A percentile compares a stretch with the other conserved stretches of the same genome.
Conservation (phyloP, 345 rosid species). For the Lepidium aucheri region DNA sequence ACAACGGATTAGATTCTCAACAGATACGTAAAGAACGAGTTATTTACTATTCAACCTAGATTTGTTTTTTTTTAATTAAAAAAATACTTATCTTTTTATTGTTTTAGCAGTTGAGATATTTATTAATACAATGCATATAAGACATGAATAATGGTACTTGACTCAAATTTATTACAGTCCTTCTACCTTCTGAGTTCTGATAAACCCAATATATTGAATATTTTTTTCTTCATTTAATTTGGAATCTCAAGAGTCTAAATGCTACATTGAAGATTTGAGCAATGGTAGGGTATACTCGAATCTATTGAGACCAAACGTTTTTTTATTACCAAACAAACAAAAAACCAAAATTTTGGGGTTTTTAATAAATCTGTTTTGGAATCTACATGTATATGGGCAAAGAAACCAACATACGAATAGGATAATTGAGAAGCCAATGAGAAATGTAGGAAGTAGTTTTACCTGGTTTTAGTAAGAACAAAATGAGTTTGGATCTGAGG, state of each 20-base stretch:
- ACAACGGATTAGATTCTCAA: background rate
- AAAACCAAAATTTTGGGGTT: background rate
- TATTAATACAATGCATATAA: background rate
- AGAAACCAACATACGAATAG: background rate
- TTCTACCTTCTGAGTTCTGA: background rate
- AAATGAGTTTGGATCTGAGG: constrained; percentile 11
- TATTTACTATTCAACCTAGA: background rate
- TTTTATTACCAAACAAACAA: background rate
- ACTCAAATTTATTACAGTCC: constrained; percentile 8
- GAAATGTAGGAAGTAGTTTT: constrained; percentile 7
- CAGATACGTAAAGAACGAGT: background rate
- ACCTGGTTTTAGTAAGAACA: background rate
- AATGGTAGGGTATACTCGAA: constrained; percentile 6
- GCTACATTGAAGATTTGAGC: background rate
- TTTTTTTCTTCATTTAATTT: background rate
- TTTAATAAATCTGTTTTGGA: background rate
- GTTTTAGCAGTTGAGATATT: background rate
- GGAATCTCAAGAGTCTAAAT: background rate
- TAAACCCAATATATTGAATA: background rate
- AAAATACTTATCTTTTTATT: background rate
- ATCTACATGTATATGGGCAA: background rate
- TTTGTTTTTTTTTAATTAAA: background rate
- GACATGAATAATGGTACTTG: background rate
- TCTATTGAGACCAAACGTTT: background rate
- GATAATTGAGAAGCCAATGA: background rate